Conservation (phyloP, 164 flowering plant species). For the Amborella trichopoda region DNA sequence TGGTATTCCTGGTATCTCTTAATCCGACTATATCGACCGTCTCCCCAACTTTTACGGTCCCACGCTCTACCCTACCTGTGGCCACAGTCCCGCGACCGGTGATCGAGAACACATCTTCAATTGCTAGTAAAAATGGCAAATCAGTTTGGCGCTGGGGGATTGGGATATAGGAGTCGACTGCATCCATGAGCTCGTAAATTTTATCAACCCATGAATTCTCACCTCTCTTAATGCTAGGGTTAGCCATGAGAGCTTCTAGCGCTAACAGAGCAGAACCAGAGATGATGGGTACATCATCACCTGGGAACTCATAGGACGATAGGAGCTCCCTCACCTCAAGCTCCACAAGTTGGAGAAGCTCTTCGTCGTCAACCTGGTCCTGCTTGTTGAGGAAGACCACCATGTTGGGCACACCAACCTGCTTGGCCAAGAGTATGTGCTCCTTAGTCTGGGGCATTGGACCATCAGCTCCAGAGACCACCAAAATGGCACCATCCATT, state of each 20-base stretch:
- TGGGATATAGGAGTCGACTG: conserved; percentile 23
- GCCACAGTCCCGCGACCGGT: conserved; percentile 32
- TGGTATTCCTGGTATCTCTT: conserved; percentile 17
- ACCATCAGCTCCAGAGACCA: conserved; percentile 25
- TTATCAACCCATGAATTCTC: conserved; percentile 27
- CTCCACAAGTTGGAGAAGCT: conserved; percentile 21
- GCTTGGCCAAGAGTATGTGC: conserved; percentile 26
- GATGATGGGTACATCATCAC: conserved; percentile 24
- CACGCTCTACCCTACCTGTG: conserved; percentile 26
- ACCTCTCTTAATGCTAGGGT: conserved; percentile 20
- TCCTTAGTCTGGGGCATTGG: conserved; percentile 32
- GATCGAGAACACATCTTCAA: conserved; percentile 27
- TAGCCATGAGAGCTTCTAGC: conserved; percentile 20
- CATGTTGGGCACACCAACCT: conserved; percentile 30
- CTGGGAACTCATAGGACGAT: conserved; percentile 24
- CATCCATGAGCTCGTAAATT: conserved; percentile 22
- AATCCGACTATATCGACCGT: conserved; percentile 23
- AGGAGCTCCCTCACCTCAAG: conserved; percentile 19
- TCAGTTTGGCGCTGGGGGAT: conserved; percentile 29
- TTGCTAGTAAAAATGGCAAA: conserved; percentile 19
- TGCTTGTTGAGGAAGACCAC: conserved; percentile 29
- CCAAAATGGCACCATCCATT: conserved; percentile 27
- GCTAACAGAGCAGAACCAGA: conserved; percentile 28
- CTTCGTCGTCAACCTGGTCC: conserved; percentile 27
- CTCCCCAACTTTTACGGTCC: conserved; percentile 24